Evolutionary conservation across 1,284 basidiomycete genomes (phyloP), one percentile per base, ranked within the genome.

Genomic region (Ceratobasidium sp.): DNA sequence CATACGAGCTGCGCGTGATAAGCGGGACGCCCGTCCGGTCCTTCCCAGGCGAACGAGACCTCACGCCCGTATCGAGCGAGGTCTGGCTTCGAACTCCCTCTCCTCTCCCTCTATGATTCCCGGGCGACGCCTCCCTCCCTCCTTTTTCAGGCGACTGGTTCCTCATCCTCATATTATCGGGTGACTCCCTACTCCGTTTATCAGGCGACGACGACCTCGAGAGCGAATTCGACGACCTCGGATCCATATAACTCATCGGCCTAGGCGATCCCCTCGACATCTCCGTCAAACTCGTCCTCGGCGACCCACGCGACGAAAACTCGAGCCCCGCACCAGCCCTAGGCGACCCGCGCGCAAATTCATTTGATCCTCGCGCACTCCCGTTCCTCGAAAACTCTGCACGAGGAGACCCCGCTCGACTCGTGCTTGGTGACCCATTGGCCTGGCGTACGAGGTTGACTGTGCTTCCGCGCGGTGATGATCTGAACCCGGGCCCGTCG

Each of bases 211-310:
- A 32, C 26, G 63, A 28, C n/a, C 52, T 21, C n/a, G 52, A 54
- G 23, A 54, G 52, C n/a, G 52, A 30, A 14, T 7, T 13, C 52
- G 52, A 54, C 26, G n/a, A 54, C 21, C 58, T 46, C 21, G 58
- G 46, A 38, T 26, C 58, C 21, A 61, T 28, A 5, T 21, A 44
- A 43, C 62, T 64, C 52, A 8, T 55, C 66, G 35, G 66, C 38
- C 47, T n/a, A n/a, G 66, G 66, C 35, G 66, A 69, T 1, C 52
- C 54, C 16, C 66, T 38, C 13, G 52, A 41, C n/a, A 58, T 21
- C 9, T 69, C 66, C 5, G 46, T 66, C 63, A 66, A 54, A 38
- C 63, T 66, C 50, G 63, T 30, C n/a, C 50, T 49, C 11, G 63
- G 63, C 21, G 63, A 66, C 4, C 49, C 63, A 21, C 63, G 63